Base-by-base conservation (phyloP, 495 filamentous ascomycete genomes). In the Trypethelium eluteriae region DNA sequence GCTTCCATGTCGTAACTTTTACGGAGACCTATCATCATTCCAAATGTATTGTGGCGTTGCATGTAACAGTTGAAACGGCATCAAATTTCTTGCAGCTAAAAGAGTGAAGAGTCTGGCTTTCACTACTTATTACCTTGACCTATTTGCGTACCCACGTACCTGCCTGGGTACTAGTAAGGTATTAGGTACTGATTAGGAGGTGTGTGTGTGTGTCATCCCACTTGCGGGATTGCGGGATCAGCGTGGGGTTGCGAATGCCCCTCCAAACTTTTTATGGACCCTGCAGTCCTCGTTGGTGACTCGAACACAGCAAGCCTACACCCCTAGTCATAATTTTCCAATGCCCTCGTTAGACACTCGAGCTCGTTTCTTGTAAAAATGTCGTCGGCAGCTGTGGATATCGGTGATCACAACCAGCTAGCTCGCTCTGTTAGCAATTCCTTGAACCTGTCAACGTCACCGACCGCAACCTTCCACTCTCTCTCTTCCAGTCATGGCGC, bases 391-490 rank as follows among this genome's bases (percentile, higher is more conserved):
- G 53, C 53, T 7, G 7, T 59, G 32, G 53, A 59, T 14, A 59
- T 59, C 36, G 53, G 25, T 7, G 25, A 53, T 53, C 12, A 35
- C 7, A 36, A 59, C 36, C 53, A 59, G 7, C 53, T 59, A 32
- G 18, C 32, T 7, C 53, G 32, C 32, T 10, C 53, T 59, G 53
- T 59, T 32, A 59, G 53, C 53, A 59, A 59, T 36, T 35, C 25
- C 36, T 25, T 67, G 16, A 67, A 66, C 62, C 71, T 85, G 57
- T 86, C 86, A 32, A 84, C 82, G 18, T 89, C 87, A 36, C 88
- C 90, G 44, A 81, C 75, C 36, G 79, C 85, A 32, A 84, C 84
- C 18, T 90, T 91, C 74, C 82, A 86, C 69, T 88, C 86, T 63
- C 82, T 83, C 9, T 76, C 82, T n/a, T 81, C 85, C 38, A 76